Evolutionary conservation across 148 eudicot species (phyloP).

Genomic region (Camellia japonica): DNA sequence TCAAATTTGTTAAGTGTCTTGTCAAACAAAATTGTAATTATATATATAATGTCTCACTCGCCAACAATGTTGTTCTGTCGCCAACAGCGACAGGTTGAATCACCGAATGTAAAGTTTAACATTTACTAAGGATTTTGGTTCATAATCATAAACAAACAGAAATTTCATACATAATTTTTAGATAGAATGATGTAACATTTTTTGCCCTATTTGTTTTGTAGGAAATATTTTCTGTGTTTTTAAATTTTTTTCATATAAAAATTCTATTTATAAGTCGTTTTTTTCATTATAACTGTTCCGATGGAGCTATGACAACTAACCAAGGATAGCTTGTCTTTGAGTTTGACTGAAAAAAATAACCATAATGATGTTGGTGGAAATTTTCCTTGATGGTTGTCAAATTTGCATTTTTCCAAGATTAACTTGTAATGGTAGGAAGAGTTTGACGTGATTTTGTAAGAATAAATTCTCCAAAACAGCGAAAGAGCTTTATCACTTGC

Average conservation of each 20-base stretch:
- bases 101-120: not conserved
- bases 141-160: not conserved
- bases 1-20: not conserved
- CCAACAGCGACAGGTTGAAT: not conserved
- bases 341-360: not conserved
- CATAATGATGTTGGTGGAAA: slow-evolving; percentile 9
- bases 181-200: too few relatives aligned
- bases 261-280: too few relatives aligned
- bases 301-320: not conserved
- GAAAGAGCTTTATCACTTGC: too few relatives aligned
- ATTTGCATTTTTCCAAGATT: not conserved
- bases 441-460: not conserved
- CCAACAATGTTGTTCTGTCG: not conserved
- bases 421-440: not conserved
- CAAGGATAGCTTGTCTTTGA: not conserved
- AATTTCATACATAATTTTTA: not conserved
- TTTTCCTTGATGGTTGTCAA: not conserved
- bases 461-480: not conserved
- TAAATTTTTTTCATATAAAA: too few relatives aligned
- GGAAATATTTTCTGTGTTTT: too few relatives aligned
- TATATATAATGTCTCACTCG: not conserved
- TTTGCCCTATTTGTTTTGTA: too few relatives aligned
- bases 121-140: not conserved
- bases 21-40: not conserved
- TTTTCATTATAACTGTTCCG: too few relatives aligned